Conservation (phyloP, 2,329 filamentous ascomycete species). For the Periglandula ipomoeae region DNA sequence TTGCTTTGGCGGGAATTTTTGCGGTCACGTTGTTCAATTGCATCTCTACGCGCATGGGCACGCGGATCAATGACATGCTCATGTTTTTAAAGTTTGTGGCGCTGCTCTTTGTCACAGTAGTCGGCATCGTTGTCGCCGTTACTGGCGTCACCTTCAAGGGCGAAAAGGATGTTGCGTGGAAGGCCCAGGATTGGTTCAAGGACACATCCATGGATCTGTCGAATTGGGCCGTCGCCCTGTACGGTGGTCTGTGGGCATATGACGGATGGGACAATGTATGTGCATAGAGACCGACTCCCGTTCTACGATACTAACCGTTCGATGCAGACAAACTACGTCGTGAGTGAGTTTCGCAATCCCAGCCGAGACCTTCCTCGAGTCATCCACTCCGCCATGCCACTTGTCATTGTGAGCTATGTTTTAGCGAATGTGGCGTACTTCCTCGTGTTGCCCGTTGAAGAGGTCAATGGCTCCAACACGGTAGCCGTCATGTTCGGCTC, state of each 20-base stretch:
- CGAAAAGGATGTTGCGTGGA: conserved; percentile 75
- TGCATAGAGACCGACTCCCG: conserved; percentile 10
- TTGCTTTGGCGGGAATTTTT: conserved; percentile 68
- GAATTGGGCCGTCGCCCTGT: conserved; percentile 87
- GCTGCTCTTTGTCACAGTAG: conserved; percentile 75
- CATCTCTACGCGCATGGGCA: conserved; percentile 80
- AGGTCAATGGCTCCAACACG: conserved; percentile 83
- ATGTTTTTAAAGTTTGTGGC: conserved; percentile 97
- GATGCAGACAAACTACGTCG: conserved; percentile 84
- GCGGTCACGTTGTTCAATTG: conserved; percentile 80
- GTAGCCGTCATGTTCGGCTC: conserved; percentile 91
- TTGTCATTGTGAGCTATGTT: conserved; percentile 85
- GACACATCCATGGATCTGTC: conserved; percentile 72
- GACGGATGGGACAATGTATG: conserved; percentile 97
- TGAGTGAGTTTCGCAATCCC: conserved; percentile 92
- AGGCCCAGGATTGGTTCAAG: conserved; percentile 78
- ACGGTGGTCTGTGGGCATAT: conserved; percentile 94
- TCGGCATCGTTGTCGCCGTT: conserved; percentile 78
- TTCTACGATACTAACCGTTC: conserved; percentile 7
- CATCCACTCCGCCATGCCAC: conserved; percentile 91
- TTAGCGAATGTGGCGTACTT: conserved; percentile 92
- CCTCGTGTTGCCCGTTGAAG: conserved; percentile 72
- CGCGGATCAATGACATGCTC: conserved; percentile 79
- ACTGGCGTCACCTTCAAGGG: conserved; percentile 77
- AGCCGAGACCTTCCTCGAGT: conserved; percentile 82